Conservation (phyloP, 306 rosid genomes). For the Quercus parvula region DNA sequence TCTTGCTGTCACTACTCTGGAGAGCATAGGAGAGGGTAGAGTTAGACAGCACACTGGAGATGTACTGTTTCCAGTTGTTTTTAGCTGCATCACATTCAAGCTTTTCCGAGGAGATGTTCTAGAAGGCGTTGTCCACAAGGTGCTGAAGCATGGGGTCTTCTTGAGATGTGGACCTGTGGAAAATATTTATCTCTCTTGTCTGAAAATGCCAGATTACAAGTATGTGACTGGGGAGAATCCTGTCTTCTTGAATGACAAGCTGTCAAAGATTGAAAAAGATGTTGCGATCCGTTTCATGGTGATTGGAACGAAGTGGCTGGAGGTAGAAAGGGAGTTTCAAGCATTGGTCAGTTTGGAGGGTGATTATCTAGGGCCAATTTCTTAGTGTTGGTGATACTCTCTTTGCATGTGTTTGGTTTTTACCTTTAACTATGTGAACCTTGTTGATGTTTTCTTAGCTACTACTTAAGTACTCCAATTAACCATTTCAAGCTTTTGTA, state of each 20-base stretch:
- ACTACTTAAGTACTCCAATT: neutral
- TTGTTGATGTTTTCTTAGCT: neutral
- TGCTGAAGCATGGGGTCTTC: conserved; percentile 86
- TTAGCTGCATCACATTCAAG: conserved; percentile 73
- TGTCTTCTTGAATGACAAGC: conserved; percentile 48
- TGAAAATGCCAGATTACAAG: conserved; percentile 72
- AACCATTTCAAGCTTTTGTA: neutral
- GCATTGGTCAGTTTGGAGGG: conserved; percentile 90
- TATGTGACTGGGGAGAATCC: conserved; percentile 75
- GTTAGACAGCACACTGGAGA: conserved; percentile 78
- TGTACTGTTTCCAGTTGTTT: conserved; percentile 75
- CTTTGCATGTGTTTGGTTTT: neutral
- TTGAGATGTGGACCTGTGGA: conserved; percentile 83
- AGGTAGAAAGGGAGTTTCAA: conserved; percentile 85
- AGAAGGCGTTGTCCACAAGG: conserved; percentile 78
- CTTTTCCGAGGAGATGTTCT: conserved; percentile 70
- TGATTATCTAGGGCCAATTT: conserved; percentile 74
- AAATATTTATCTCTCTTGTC: conserved; percentile 53
- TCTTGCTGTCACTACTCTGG: conserved; percentile 70
- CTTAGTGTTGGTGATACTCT: conserved; percentile 16
- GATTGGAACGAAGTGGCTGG: conserved; percentile 89
- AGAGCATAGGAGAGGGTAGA: conserved; percentile 75
- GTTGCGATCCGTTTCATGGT: conserved; percentile 61
- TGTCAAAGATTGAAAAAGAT: conserved; percentile 63
- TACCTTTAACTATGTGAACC: neutral